phyloP scores from a whole-genome alignment of 495 filamentous ascomycete species.

The Margaritispora aquatica region DNA sequence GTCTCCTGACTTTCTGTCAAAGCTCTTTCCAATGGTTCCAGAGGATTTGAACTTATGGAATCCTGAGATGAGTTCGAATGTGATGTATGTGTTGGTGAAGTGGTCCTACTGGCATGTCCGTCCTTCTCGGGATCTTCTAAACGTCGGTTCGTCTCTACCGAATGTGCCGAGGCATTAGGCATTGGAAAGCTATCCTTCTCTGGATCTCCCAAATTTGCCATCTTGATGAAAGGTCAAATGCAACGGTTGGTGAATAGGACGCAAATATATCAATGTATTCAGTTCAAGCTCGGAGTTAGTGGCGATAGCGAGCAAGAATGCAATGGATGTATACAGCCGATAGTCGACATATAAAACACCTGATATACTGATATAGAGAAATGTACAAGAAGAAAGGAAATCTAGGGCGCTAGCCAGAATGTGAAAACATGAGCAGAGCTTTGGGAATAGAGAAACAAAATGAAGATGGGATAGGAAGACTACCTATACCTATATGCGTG shows the following conservation, averaged over 20 bases:
- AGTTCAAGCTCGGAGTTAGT: no score
- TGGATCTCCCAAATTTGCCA: slow-evolving; percentile 2
- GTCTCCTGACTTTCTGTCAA: slow-evolving; percentile 28
- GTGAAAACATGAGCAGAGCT: not conserved
- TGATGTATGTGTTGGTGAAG: slow-evolving; percentile 8
- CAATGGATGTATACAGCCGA: not conserved
- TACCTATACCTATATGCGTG: not conserved
- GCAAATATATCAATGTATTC: no score
- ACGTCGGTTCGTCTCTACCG: not conserved
- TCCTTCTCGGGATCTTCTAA: slow-evolving; percentile 12
- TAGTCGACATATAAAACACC: not conserved
- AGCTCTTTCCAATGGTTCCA: slow-evolving; percentile 31
- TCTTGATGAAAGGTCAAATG: no score
- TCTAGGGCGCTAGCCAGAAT: not conserved
- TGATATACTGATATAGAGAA: no score
- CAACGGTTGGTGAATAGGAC: no score
- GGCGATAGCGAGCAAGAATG: no score
- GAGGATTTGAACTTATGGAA: slow-evolving; percentile 25
- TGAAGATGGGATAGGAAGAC: not conserved
- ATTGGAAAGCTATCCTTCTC: slow-evolving; percentile 8
- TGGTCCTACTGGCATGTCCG: not conserved
- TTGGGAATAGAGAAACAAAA: not conserved
- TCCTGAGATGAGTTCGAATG: slow-evolving; percentile 15
- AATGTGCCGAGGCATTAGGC: not conserved
- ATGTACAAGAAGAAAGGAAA: not conserved